Conservation (phyloP, 2,329 filamentous ascomycete genomes). For the Colletotrichum orchidophilum region DNA sequence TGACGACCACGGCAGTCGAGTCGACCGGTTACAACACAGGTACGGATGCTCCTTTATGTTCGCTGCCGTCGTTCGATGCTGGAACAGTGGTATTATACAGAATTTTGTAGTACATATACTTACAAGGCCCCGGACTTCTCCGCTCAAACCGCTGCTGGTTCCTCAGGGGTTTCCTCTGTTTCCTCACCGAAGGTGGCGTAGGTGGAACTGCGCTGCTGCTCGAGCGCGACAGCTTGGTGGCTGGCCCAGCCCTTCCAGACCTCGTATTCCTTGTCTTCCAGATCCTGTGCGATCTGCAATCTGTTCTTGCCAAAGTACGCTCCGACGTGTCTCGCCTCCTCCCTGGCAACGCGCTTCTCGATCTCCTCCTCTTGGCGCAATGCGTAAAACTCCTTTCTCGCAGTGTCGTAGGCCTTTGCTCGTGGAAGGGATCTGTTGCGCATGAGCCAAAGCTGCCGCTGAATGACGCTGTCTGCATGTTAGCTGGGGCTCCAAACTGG, state of each 20-base stretch:
- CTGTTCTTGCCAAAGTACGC: conserved; percentile 86
- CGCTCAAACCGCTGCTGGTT: conserved; percentile 23
- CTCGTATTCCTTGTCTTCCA: conserved; percentile 85
- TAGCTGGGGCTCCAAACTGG: conserved; percentile 23
- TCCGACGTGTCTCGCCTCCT: conserved; percentile 87
- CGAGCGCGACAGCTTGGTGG: conserved; percentile 53
- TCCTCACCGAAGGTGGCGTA: conserved; percentile 54
- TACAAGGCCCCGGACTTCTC: background rate
- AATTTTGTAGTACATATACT: conserved; percentile 25
- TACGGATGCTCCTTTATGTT: too few relatives aligned
- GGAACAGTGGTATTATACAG: conserved; percentile 35
- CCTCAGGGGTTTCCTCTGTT: conserved; percentile 36
- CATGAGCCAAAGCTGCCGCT: conserved; percentile 90
- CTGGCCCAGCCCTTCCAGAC: conserved; percentile 85
- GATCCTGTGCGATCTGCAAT: conserved; percentile 79
- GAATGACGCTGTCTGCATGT: conserved; percentile 75
- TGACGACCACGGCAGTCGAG: background rate
- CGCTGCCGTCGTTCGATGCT: background rate
- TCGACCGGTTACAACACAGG: too few relatives aligned
- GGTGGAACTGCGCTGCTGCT: conserved; percentile 51
- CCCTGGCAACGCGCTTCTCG: conserved; percentile 81
- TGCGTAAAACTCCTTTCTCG: conserved; percentile 89
- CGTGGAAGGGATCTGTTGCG: conserved; percentile 68
- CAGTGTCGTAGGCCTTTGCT: conserved; percentile 81
- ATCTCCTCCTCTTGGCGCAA: conserved; percentile 85